Evolutionary conservation across 805 yeast genomes (phyloP), one percentile per base, ranked within the genome.

Genomic region (Monosporozyma unispora): DNA sequence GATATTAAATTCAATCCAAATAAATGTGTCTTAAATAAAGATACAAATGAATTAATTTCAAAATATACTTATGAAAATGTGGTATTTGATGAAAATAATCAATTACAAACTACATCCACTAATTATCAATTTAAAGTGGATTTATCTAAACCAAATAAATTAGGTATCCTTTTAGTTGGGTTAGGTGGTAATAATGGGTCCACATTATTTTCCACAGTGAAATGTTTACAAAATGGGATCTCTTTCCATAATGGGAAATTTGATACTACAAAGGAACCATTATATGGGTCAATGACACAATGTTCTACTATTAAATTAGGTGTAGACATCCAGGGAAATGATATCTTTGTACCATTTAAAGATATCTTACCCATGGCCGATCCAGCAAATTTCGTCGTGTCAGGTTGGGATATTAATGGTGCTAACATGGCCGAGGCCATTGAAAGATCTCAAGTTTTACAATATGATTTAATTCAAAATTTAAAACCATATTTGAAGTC

Each of bases 101-200:
- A 31, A 10, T 22, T 19, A n/a, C 2, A 44, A 11, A 19, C 21
- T 3, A 4, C 10, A 5, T 14, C 39, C 4, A 31, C 46, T 9
- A 21, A 87, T 56, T 87, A 87, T 63, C 83, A 88, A 64, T 91
- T 90, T 76, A 87, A 87, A 69, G 82, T 87, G 47, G 95, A 88
- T 59, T 76, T 87, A 64, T 76, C 75, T 50, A 80, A 82, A 42
- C 96, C 96, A 59, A 27, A 21, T 11, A 88, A 84, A 69, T 77
- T 88, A 45, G 98, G 98, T 59, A 74, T 90, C 54, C 70, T 90
- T 80, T 76, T 91, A 54, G 97, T 90, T 33, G 98, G 98, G 58
- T 76, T 90, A 57, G 97, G 97, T 59, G 98, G 98, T 70, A 90
- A 90, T 76, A 90, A 90, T 64, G 98, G 97, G 69, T 78, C 96